phyloP scores from a whole-genome alignment of 1,284 basidiomycete species.

The Cystobasidium sp. region DNA sequence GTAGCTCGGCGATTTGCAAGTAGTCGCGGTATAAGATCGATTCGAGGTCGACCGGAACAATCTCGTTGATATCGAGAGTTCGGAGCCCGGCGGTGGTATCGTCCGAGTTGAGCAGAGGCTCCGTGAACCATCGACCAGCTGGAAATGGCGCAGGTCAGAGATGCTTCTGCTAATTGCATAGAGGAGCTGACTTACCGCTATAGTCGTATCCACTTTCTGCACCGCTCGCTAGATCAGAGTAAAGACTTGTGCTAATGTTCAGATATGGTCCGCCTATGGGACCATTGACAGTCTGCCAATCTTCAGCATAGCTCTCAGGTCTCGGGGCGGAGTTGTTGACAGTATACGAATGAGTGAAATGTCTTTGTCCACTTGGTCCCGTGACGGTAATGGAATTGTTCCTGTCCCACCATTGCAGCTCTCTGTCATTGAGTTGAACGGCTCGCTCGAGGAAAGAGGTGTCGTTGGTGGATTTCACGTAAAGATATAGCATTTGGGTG shows the following conservation, averaged over 20 bases:
- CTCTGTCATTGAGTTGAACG: conserved; percentile 70
- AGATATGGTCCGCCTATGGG: conserved; percentile 60
- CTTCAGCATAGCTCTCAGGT: conserved; percentile 61
- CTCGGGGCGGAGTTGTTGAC: conserved; percentile 64
- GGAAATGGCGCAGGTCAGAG: neutral
- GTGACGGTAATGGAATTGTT: conserved; percentile 75
- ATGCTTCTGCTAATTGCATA: too few species aligned
- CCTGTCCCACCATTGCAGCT: conserved; percentile 78
- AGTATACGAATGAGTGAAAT: conserved; percentile 70
- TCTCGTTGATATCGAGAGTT: conserved; percentile 71
- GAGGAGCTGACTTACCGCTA: neutral
- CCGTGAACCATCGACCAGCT: conserved; percentile 60
- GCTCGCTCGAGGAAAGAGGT: conserved; percentile 67
- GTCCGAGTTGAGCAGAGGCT: conserved; percentile 60
- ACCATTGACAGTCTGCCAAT: conserved; percentile 75
- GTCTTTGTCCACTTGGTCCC: conserved; percentile 69
- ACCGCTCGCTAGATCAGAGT: conserved; percentile 83
- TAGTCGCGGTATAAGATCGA: conserved; percentile 69
- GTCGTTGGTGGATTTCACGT: conserved; percentile 67
- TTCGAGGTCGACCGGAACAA: conserved; percentile 78
- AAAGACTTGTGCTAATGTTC: conserved; percentile 60
- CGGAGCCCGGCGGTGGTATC: conserved; percentile 66
- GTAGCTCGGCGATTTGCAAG: conserved; percentile 61
- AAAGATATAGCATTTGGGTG: conserved; percentile 69
- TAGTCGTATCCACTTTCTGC: conserved; percentile 69